Evolutionary conservation across 306 rosid species (phyloP), one percentile per base, ranked within the genome.

Genomic region (Acacia melanoxylon): DNA sequence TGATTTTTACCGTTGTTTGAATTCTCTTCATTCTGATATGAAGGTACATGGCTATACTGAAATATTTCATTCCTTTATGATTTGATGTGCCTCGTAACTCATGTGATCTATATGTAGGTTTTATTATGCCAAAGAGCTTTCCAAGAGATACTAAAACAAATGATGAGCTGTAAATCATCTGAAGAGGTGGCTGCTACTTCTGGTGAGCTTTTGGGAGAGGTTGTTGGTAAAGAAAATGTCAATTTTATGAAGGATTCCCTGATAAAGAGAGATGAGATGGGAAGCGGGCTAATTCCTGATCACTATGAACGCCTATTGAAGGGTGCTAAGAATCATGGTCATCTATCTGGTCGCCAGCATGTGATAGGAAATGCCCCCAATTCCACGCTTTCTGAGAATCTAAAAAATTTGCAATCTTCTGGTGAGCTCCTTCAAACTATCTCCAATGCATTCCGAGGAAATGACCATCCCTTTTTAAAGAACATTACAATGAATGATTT

Each of bases 1-100:
- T 86, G 92, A 92, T 74, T 93, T 95, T 79, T 92, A 91, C 86
- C 88, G 97, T 88, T 95, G 91, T 89, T 93, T 96, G 97, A 91
- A 86, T 86, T 94, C 98, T 74, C 91, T 92, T 33, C 91, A 95
- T 85, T 90, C 97, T 72, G 99, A 95, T 88, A 92, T 90, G 95
- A 95, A 95, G 98, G 97, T 92, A 92, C 74, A 29, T 61, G 67
- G 79, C 56, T 74, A 66, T 68, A 65, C 74, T 54, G 45, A 22
- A 63, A 42, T 77, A 54, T 78, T 78, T 54, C 74, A 52, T 62
- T 68, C 8, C 40, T 15, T 35, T 59, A 58, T 69, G 54, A 75
- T 74, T 82, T 75, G 73, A 27, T 78, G 71, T 51, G 54, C 83
- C 78, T 65, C 74, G n/a, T 63, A 77, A 88, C 56, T 71, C 75